Evolutionary conservation across 495 filamentous ascomycete species (phyloP).

Genomic region (Talaromyces wortmannii): DNA sequence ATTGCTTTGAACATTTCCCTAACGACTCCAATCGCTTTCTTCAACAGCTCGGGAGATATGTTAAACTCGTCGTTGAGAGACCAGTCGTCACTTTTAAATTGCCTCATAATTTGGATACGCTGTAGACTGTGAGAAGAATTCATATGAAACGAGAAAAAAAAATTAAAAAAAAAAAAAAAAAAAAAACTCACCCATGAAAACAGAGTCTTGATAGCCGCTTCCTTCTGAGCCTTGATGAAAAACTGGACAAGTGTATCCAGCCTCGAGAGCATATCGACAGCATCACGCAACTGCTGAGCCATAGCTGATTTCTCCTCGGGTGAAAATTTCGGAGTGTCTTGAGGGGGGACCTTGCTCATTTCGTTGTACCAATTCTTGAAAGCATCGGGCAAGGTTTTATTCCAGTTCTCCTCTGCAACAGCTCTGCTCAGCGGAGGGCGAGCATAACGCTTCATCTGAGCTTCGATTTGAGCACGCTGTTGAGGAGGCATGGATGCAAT

Average conservation of each 20-base stretch:
- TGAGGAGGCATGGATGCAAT: slow-evolving; percentile 43
- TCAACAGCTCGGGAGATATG: slow-evolving; percentile 48
- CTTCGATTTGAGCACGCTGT: slow-evolving; percentile 38
- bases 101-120: slow-evolving; percentile 51
- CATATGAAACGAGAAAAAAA: background rate
- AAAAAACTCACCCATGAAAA: slow-evolving; percentile 31
- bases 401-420: slow-evolving; percentile 32
- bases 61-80: slow-evolving; percentile 50
- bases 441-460: slow-evolving; percentile 22
- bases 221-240: slow-evolving; percentile 26
- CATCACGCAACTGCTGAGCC: slow-evolving; percentile 37
- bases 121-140: slow-evolving; percentile 23
- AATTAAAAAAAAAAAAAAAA: background rate
- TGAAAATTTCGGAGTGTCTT: slow-evolving; percentile 23
- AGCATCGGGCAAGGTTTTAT: slow-evolving; percentile 27
- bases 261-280: slow-evolving; percentile 30
- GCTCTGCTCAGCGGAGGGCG: slow-evolving; percentile 21
- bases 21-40: slow-evolving; percentile 39
- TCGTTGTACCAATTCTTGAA: slow-evolving; percentile 32
- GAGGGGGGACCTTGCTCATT: slow-evolving; percentile 24
- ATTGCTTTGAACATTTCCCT: slow-evolving; percentile 33
- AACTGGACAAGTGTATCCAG: slow-evolving; percentile 35
- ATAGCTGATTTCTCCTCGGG: slow-evolving; percentile 39
- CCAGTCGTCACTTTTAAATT: slow-evolving; percentile 51
- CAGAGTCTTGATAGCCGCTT: slow-evolving; percentile 34